Percentiles rank a stretch among this genome's conserved stretches.
phyloP scores from a whole-genome alignment of 164 flowering plant species.

The Chimonanthus salicifolius region DNA sequence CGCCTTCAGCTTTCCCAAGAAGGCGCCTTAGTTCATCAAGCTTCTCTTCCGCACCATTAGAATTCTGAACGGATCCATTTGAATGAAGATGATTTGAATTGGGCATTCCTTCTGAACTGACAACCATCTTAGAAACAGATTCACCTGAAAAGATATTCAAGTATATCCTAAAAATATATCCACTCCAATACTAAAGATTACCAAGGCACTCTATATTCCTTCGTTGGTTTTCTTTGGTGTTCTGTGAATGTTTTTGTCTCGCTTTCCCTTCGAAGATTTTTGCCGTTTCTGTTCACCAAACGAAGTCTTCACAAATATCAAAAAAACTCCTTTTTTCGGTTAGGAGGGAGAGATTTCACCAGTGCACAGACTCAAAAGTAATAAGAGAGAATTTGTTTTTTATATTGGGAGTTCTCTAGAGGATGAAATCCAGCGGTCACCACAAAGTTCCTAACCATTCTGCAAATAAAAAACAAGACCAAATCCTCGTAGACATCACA shows the following conservation, averaged over 20 bases:
- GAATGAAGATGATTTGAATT: constrained; percentile 13
- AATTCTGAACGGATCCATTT: constrained; percentile 37
- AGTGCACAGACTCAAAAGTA: too few relatives aligned
- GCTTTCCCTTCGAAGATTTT: not conserved
- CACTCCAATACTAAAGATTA: not conserved
- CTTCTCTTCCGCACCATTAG: constrained; percentile 36
- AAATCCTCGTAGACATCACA: not conserved
- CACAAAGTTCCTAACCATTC: not conserved
- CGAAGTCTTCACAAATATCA: not conserved
- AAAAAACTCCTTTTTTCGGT: too few relatives aligned
- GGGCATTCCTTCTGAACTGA: constrained; percentile 16
- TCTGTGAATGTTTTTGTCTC: not conserved
- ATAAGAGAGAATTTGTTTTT: too few relatives aligned
- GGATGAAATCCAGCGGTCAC: not conserved
- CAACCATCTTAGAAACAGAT: constrained; percentile 34
- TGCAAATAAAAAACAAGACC: not conserved
- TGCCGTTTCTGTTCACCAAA: not conserved
- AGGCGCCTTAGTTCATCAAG: constrained; percentile 67
- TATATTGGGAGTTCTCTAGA: not conserved
- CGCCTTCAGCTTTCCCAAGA: constrained; percentile 73
- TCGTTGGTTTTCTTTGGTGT: not conserved
- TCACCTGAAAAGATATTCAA: not conserved
- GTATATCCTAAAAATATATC: not conserved
- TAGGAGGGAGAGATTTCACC: too few relatives aligned
- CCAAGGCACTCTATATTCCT: not conserved